Evolutionary conservation across 2,329 filamentous ascomycete species (phyloP).

Genomic region (Alternaria tenuissima): DNA sequence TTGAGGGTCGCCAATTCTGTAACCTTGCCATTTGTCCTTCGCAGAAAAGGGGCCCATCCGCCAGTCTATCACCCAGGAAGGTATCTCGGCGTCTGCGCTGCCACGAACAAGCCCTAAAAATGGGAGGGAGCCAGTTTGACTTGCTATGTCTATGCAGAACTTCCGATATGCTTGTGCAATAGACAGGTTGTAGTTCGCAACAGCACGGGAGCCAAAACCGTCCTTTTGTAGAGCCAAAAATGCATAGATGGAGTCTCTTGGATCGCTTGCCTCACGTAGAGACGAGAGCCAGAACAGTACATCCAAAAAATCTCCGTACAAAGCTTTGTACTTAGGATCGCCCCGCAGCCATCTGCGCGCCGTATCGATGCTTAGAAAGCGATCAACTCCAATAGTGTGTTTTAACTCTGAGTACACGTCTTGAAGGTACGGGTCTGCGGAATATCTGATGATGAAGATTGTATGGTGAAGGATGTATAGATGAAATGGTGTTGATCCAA

Average conservation of each 20-base stretch:
- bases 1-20: neutral
- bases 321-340: neutral
- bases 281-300: slow-evolving; percentile 3
- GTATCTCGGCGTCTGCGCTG: neutral
- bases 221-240: neutral
- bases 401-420: neutral
- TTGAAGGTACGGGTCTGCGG: neutral
- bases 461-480: neutral
- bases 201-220: neutral
- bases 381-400: neutral
- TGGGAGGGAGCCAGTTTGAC: neutral
- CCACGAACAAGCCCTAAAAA: slow-evolving; percentile 5
- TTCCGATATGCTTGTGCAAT: neutral
- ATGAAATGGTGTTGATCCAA: neutral
- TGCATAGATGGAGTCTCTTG: neutral
- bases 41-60: neutral
- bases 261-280: neutral
- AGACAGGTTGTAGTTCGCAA: neutral
- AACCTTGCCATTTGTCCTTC: neutral
- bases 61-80: slow-evolving; percentile 4
- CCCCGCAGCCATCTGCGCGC: neutral
- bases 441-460: slow-evolving; percentile 1
- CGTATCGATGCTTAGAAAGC: neutral
- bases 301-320: neutral
- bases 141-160: neutral